Conservation (phyloP, 2,329 filamentous ascomycete genomes). For the Epichloe typhina region DNA sequence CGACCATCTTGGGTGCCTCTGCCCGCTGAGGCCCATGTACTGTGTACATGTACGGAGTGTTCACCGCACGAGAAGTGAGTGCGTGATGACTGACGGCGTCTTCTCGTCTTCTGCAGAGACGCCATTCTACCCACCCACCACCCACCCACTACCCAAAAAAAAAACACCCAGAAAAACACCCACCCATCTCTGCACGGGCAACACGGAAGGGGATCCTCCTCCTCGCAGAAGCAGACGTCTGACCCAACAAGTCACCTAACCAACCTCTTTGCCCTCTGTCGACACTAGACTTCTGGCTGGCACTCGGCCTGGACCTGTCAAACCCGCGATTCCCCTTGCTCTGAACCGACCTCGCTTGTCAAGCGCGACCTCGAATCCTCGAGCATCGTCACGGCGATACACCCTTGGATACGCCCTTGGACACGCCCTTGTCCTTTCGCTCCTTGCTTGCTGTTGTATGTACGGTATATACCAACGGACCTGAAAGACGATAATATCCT, state of each 20-base stretch:
- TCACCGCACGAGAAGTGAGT: not conserved
- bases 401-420: too few relatives aligned
- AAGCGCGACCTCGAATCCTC: not conserved
- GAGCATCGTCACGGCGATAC: not conserved
- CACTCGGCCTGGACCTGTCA: not conserved
- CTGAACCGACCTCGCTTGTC: not conserved
- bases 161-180: too few relatives aligned
- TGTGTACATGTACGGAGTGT: too few relatives aligned
- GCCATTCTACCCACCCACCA: slow-evolving; percentile 3
- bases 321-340: not conserved
- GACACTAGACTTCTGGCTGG: not conserved
- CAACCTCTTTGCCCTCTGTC: slow-evolving; percentile 1
- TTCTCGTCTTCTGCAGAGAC: slow-evolving; percentile 6
- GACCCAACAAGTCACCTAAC: not conserved
- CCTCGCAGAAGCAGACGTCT: slow-evolving; percentile 5
- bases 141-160: too few relatives aligned
- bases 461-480: not conserved
- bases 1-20: not conserved
- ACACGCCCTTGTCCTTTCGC: not conserved
- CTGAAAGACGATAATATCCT: not conserved
- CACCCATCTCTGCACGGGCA: not conserved
- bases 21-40: slow-evolving; percentile 6
- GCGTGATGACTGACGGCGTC: not conserved
- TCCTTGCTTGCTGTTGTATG: not conserved
- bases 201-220: slow-evolving; percentile 3